Conservation (phyloP, 192 early-diverging fungal species). For the Tieghemiomyces parasiticus region DNA sequence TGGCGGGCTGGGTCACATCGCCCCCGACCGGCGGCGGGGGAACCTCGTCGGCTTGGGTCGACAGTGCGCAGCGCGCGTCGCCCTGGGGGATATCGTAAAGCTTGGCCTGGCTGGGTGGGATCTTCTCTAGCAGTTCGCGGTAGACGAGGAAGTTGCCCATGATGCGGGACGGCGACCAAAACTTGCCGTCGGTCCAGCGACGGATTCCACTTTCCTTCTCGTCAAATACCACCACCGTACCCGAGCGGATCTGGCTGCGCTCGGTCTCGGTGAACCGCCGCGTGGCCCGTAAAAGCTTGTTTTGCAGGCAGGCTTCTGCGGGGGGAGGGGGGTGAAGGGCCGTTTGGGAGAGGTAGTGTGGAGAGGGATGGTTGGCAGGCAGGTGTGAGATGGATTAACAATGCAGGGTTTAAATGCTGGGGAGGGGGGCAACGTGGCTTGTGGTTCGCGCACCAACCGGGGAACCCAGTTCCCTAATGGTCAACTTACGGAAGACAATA, state of each 20-base stretch:
- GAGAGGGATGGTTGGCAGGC: no score
- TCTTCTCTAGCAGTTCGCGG: conserved; percentile 47
- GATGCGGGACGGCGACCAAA: conserved; percentile 74
- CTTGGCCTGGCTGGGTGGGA: conserved; percentile 18
- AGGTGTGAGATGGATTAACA: no score
- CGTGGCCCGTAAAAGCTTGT: conserved; percentile 45
- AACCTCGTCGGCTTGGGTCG: conserved; percentile 19
- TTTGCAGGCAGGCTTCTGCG: conserved; percentile 60
- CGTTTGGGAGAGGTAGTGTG: no score
- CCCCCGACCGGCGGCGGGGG: conserved; percentile 8
- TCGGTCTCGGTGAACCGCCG: conserved; percentile 61
- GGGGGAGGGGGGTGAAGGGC: no score
- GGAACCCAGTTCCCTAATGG: no score
- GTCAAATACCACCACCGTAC: conserved; percentile 76
- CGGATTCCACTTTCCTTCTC: conserved; percentile 72
- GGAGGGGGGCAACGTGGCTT: no score
- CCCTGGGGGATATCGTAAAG: not conserved
- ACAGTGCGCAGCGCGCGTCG: conserved; percentile 12
- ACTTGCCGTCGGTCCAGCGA: conserved; percentile 73
- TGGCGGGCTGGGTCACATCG: conserved; percentile 18
- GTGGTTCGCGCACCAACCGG: no score
- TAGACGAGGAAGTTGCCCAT: conserved; percentile 69
- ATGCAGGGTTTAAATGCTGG: no score
- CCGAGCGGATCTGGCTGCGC: conserved; percentile 49
- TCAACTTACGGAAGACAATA: conserved; percentile 56